phyloP scores from a whole-genome alignment of 2,329 filamentous ascomycete genomes.

The Zarea fungicola region DNA sequence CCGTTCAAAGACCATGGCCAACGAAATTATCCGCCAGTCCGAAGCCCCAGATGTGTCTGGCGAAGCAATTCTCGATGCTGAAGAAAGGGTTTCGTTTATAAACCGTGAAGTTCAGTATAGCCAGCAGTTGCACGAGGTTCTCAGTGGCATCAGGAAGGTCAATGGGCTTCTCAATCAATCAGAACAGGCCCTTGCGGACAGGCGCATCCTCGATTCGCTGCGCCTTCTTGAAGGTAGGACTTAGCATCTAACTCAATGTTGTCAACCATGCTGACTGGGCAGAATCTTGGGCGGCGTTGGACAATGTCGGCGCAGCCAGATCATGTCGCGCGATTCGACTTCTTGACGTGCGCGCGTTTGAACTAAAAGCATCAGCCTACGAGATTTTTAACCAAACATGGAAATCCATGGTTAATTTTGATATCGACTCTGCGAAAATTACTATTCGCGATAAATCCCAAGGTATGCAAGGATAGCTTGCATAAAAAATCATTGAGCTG shows the following conservation, averaged over 20 bases:
- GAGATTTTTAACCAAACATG: constrained; percentile 66
- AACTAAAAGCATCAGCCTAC: constrained; percentile 61
- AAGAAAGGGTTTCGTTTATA: constrained; percentile 52
- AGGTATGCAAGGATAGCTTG: constrained; percentile 35
- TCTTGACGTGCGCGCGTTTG: constrained; percentile 58
- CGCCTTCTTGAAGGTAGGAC: constrained; percentile 51
- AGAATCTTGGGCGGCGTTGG: constrained; percentile 55
- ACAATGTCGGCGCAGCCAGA: constrained; percentile 54
- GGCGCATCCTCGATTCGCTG: constrained; percentile 52
- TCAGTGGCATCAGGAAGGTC: constrained; percentile 50
- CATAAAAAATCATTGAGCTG: constrained; percentile 18
- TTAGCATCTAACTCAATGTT: background rate
- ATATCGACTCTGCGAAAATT: constrained; percentile 50
- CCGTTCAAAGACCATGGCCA: constrained; percentile 70
- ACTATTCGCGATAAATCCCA: constrained; percentile 48
- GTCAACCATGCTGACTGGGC: background rate
- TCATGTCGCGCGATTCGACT: constrained; percentile 59
- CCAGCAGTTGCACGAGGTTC: constrained; percentile 46
- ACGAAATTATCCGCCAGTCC: constrained; percentile 73
- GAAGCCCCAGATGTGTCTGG: constrained; percentile 56
- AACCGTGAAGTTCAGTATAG: constrained; percentile 55
- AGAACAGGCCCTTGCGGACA: constrained; percentile 50
- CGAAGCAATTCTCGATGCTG: constrained; percentile 46
- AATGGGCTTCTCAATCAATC: constrained; percentile 59
- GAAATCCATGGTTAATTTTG: constrained; percentile 60